phyloP scores from a whole-genome alignment of 1,284 basidiomycete species.

The Wallemia hederae region DNA sequence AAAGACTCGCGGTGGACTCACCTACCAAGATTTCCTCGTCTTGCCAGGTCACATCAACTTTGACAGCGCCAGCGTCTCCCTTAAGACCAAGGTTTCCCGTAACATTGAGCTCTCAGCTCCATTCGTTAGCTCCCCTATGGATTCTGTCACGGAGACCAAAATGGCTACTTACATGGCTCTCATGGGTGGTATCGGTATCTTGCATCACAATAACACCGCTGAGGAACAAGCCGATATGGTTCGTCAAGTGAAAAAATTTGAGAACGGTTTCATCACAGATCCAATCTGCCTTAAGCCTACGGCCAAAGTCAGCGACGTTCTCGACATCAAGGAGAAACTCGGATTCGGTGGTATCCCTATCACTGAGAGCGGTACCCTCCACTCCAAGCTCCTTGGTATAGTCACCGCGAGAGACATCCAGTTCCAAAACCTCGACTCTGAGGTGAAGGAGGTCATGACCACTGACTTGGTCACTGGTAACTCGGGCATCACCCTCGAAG shows the following conservation, averaged over 20 bases:
- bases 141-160: constrained; percentile 87
- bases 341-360: constrained; percentile 96
- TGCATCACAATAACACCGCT: constrained; percentile 84
- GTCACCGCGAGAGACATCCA: constrained; percentile 91
- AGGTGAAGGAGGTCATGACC: constrained; percentile 76
- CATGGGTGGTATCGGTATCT: constrained; percentile 88
- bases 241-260: constrained; percentile 84
- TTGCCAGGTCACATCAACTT: constrained; percentile 96
- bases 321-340: constrained; percentile 68
- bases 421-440: constrained; percentile 41
- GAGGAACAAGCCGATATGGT: constrained; percentile 86
- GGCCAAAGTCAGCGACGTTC: constrained; percentile 58
- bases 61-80: constrained; percentile 42
- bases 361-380: constrained; percentile 62
- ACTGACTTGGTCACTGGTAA: constrained; percentile 49
- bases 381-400: constrained; percentile 79
- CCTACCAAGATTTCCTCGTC: constrained; percentile 81
- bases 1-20: constrained; percentile 61
- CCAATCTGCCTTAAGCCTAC: constrained; percentile 58
- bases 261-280: constrained; percentile 95
- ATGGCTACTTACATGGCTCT: constrained; percentile 94
- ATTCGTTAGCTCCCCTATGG: constrained; percentile 96
- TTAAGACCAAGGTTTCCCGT: constrained; percentile 63
- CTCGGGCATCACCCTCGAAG: constrained; percentile 56
- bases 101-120: constrained; percentile 85